Evolutionary conservation across 164 flowering plant genomes (phyloP).

Genomic region (Sextonia rubra): DNA sequence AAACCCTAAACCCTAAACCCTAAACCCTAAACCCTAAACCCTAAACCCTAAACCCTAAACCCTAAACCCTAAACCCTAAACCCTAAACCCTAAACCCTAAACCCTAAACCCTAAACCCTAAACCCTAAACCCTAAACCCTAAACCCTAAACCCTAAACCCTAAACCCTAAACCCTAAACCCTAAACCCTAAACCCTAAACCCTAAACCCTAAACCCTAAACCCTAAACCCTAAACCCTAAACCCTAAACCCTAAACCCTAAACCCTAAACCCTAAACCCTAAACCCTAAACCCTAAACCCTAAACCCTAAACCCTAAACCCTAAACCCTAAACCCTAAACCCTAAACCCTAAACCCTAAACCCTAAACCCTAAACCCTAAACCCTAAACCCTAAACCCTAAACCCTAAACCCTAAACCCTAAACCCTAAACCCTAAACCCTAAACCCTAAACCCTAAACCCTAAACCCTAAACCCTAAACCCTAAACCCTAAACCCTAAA

Average conservation of each 20-base stretch:
- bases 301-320: constrained; percentile 14
- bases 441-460: constrained; percentile 4
- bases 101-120: constrained; percentile 15
- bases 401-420: constrained; percentile 15
- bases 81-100: constrained; percentile 16
- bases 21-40: constrained; percentile 16
- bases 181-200: constrained; percentile 11
- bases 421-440: constrained; percentile 18
- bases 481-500: constrained; percentile 12
- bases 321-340: constrained; percentile 17
- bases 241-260: constrained; percentile 13
- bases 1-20: constrained; percentile 15
- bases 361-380: constrained; percentile 19
- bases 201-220: constrained; percentile 13
- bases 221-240: constrained; percentile 13
- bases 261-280: constrained; percentile 13
- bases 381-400: constrained; percentile 19
- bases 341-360: constrained; percentile 13
- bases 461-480: constrained; percentile 15
- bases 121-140: constrained; percentile 18
- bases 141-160: constrained; percentile 12
- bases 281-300: constrained; percentile 13
- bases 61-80: constrained; percentile 15
- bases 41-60: constrained; percentile 14
- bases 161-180: too few species aligned